These are phyloP conservation scores for Ganoderma boninense DNA, from an alignment of 1,284 basidiomycete genomes.

Conservation along the genomic window DNA sequence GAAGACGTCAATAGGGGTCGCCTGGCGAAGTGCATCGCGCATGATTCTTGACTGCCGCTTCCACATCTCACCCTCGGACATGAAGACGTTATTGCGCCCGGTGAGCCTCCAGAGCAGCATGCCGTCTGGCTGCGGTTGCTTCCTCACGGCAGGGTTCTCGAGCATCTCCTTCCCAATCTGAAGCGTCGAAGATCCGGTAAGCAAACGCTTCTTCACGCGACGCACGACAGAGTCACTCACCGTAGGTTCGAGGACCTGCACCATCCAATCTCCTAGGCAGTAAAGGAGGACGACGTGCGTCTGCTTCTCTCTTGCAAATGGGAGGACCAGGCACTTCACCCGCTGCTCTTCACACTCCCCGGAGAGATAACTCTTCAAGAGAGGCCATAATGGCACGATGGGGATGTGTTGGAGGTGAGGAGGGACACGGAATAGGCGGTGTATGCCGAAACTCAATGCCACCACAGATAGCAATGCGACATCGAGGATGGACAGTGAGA, in stretches of 20 bases:
- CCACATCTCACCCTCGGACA: conserved; percentile 42
- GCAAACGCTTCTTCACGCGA: not conserved
- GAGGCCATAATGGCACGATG: conserved; percentile 31
- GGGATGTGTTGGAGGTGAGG: conserved; percentile 35
- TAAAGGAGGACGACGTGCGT: conserved; percentile 34
- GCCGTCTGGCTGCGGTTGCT: conserved; percentile 40
- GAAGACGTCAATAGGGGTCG: conserved; percentile 41
- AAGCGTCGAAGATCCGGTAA: not conserved
- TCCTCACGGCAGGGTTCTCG: conserved; percentile 31
- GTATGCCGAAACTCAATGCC: conserved; percentile 11
- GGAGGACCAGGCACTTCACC: conserved; percentile 33
- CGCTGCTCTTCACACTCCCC: conserved; percentile 35
- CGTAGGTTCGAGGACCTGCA: conserved; percentile 36
- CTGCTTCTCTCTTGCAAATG: conserved; percentile 32
- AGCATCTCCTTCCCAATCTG: conserved; percentile 27
- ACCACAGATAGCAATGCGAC: conserved; percentile 7
- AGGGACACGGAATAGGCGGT: conserved; percentile 27
- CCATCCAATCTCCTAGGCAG: conserved; percentile 38
- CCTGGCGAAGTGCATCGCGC: conserved; percentile 37
- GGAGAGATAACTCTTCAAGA: conserved; percentile 34
- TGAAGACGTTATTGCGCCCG: conserved; percentile 40
- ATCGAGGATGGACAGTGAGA: conserved; percentile 10
- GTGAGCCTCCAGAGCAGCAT: conserved; percentile 41
- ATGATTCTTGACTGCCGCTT: conserved; percentile 40
- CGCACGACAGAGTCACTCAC: conserved; percentile 14